These are phyloP conservation scores for Helicosporidium sp. DNA, from an alignment of 139 green algal species.

Conservation along the genomic window DNA sequence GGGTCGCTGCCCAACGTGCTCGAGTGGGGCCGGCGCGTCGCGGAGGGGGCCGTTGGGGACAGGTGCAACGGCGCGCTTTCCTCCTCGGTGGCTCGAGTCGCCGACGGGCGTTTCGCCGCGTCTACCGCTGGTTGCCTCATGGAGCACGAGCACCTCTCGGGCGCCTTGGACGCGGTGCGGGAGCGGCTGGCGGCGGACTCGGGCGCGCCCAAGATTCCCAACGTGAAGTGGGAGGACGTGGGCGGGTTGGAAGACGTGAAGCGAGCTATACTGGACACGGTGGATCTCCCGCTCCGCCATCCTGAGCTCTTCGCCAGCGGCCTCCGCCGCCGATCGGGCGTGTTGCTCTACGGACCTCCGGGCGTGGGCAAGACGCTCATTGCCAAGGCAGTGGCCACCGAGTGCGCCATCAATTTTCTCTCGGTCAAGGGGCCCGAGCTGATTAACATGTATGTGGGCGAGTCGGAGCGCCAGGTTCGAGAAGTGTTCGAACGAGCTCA, in stretches of 20 bases:
- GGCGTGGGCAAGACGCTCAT: slow-evolving; percentile 81
- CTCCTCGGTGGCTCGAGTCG: background rate
- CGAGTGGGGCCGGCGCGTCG: no score
- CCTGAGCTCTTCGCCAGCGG: slow-evolving; percentile 61
- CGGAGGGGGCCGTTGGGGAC: no score
- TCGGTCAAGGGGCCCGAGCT: slow-evolving; percentile 81
- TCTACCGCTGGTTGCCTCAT: no score
- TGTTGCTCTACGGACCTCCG: slow-evolving; percentile 80
- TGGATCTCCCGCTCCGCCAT: slow-evolving; percentile 76
- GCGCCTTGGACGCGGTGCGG: slow-evolving; percentile 31
- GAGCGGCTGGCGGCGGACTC: slow-evolving; percentile 44
- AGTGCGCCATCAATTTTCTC: slow-evolving; percentile 71
- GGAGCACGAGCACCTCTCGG: slow-evolving; percentile 15
- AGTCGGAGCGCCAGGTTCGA: slow-evolving; percentile 58
- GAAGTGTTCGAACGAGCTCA: slow-evolving; percentile 60
- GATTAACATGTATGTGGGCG: slow-evolving; percentile 83
- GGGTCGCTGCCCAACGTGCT: slow-evolving; percentile 5
- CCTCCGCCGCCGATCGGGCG: slow-evolving; percentile 54
- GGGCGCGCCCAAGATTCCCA: slow-evolving; percentile 33
- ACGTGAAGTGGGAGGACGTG: slow-evolving; percentile 81
- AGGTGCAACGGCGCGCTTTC: background rate
- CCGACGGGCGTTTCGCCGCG: no score
- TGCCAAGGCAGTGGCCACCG: slow-evolving; percentile 72
- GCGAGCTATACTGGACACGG: slow-evolving; percentile 69
- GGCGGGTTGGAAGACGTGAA: slow-evolving; percentile 72